Base-by-base conservation (phyloP, 805 yeast species). In the Candida tammaniensis region DNA sequence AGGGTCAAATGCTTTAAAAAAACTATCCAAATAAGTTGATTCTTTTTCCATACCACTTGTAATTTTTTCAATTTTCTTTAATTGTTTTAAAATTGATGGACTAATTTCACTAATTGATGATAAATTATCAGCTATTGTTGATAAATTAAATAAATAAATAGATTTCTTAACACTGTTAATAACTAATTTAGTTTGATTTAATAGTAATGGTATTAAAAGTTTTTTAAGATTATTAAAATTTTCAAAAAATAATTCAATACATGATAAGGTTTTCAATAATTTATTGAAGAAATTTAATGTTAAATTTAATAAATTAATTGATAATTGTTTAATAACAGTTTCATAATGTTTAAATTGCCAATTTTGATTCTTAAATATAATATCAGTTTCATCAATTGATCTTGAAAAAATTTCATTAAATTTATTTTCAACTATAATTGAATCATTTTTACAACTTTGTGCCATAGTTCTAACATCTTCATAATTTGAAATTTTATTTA, bases 401-500 rank as follows among this genome's bases (percentile, higher is more conserved):
- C 37, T 30, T 4, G 62, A 61, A 29, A 64, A 57, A 3, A 61
- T 31, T 15, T 34, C 39, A 32, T 59, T 59, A 38, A 62, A 47
- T 33, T 60, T 59, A 7, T 50, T 49, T 36, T 67, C 73, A 19
- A 64, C 42, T 30, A 43, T 47, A 19, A 44, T 28, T 25, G 61
- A 30, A 4, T 41, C 34, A 14, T 36, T 15, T 33, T 50, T 51
- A 5, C 59, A 47, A 18, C 39, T 38, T 30, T 40, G 33, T 1
- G 68, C 48, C 58, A 63, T 52, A n/a, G 34, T 13, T 2, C 68
- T 61, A 33, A 67, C 46, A 46, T 67, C 73, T 27, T 64, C 71
- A 38, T 64, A 65, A 38, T 64, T 49, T 16, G 68, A 64, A 17
- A 67, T 55, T 39, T 67, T 67, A 27, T 50, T 44, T 17, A 67